Conservation (phyloP, 345 rosid species). For the Populus simonii region DNA sequence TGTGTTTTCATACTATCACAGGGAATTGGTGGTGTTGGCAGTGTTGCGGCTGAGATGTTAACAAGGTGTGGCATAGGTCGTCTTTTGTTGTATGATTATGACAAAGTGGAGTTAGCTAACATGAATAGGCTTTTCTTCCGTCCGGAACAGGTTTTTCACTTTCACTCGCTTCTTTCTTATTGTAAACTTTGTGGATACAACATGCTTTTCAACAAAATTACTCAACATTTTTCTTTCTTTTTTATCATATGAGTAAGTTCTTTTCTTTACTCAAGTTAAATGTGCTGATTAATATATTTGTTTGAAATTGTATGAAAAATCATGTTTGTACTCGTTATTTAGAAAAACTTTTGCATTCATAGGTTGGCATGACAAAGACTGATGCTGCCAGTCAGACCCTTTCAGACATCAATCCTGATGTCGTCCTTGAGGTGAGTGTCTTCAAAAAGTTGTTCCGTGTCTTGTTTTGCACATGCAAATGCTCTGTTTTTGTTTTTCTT, state of each 20-base stretch:
- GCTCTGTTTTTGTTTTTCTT: neutral
- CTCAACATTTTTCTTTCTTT: neutral
- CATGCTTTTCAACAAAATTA: neutral
- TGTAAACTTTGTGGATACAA: neutral
- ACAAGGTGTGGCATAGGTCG: constrained; percentile 98
- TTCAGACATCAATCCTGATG: constrained; percentile 88
- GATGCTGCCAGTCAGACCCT: constrained; percentile 99
- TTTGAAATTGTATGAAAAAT: neutral
- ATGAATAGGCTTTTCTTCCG: constrained; percentile 94
- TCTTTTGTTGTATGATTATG: constrained; percentile 92
- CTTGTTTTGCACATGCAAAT: neutral
- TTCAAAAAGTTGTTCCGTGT: neutral
- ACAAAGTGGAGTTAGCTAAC: constrained; percentile 93
- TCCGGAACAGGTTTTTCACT: constrained; percentile 74
- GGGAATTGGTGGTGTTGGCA: constrained; percentile 99
- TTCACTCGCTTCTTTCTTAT: neutral
- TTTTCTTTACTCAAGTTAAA: neutral
- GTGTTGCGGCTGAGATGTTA: constrained; percentile 99
- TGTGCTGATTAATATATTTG: neutral
- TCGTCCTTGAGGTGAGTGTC: constrained; percentile 65
- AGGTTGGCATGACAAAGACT: constrained; percentile 98
- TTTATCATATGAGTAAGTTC: neutral
- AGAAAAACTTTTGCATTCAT: neutral
- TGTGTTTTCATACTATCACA: constrained; percentile 25
- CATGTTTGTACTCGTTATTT: neutral